Conservation (phyloP, 768 basidiomycete species). For the Suillus tomentosus region DNA sequence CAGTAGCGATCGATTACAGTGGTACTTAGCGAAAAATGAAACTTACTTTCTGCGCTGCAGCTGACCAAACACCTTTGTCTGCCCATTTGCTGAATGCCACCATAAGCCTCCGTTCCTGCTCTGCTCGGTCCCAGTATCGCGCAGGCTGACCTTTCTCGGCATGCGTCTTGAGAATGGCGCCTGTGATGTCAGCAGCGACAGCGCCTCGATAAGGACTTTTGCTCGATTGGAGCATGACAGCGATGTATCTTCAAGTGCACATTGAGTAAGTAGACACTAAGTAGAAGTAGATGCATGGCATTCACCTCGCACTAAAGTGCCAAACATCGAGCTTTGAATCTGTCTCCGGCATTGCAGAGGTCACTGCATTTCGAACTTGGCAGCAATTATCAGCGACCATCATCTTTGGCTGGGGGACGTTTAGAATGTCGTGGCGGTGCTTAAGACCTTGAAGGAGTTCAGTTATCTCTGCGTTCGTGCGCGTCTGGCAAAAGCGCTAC, state of each 20-base stretch:
- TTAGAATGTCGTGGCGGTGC: conserved; percentile 12
- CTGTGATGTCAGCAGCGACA: conserved; percentile 16
- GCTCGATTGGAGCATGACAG: conserved; percentile 14
- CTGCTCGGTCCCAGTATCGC: too few relatives aligned
- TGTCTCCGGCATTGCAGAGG: conserved; percentile 5
- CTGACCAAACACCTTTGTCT: not conserved
- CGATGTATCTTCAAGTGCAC: conserved; percentile 13
- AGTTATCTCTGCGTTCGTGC: conserved; percentile 17
- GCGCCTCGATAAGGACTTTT: conserved; percentile 11
- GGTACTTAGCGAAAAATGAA: not conserved
- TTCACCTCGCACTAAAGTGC: conserved; percentile 24
- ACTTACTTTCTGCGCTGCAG: not conserved
- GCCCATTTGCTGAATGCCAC: not conserved
- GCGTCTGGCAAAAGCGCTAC: conserved; percentile 18
- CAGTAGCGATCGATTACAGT: not conserved
- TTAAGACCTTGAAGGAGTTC: conserved; percentile 19
- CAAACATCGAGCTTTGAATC: conserved; percentile 18
- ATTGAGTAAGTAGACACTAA: too few relatives aligned
- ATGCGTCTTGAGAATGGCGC: conserved; percentile 14
- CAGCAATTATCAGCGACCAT: conserved; percentile 27
- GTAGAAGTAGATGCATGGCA: not conserved
- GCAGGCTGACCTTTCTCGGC: too few relatives aligned
- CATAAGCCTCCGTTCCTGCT: too few relatives aligned
- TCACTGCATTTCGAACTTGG: conserved; percentile 14
- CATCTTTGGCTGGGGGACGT: conserved; percentile 15